A percentile compares a stretch with the other conserved stretches of the same genome.
Evolutionary conservation across 78 protist genomes (phyloP).

Genomic region (Pelomyxa schiedti): DNA sequence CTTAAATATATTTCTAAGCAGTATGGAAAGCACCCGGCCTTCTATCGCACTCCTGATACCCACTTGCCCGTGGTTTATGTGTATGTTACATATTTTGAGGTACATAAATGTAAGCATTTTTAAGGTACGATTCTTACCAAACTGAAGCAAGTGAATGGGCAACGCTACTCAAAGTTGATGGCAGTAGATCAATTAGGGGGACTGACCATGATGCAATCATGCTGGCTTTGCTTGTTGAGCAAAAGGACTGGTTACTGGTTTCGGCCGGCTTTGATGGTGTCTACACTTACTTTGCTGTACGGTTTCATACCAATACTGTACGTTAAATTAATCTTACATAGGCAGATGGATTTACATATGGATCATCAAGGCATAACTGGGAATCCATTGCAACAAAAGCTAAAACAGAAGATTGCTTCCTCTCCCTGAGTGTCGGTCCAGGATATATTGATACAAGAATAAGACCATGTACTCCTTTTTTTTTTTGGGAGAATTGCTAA

Average conservation of each 20-base stretch:
- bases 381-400: not conserved
- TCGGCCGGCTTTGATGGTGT: conserved; percentile 32
- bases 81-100: not conserved
- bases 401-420: not conserved
- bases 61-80: conserved; percentile 11
- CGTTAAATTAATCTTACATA: not conserved
- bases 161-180: not conserved
- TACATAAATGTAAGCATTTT: not conserved
- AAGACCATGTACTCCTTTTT: conserved; percentile 2
- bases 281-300: conserved; percentile 47
- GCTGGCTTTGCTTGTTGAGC: not conserved
- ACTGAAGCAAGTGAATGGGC: conserved; percentile 20
- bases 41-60: not conserved
- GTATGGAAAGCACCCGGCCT: conserved; percentile 21
- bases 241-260: not conserved
- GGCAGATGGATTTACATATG: conserved; percentile 4
- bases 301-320: not conserved
- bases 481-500: not conserved
- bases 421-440: conserved; percentile 36
- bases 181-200: conserved; percentile 9
- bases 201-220: not conserved
- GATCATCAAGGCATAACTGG: conserved; percentile 38
- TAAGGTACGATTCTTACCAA: conserved; percentile 35
- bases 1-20: not conserved
- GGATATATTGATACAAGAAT: conserved; percentile 43